phyloP scores from a whole-genome alignment of 2,329 filamentous ascomycete species.

The Aspergillus uvarum region DNA sequence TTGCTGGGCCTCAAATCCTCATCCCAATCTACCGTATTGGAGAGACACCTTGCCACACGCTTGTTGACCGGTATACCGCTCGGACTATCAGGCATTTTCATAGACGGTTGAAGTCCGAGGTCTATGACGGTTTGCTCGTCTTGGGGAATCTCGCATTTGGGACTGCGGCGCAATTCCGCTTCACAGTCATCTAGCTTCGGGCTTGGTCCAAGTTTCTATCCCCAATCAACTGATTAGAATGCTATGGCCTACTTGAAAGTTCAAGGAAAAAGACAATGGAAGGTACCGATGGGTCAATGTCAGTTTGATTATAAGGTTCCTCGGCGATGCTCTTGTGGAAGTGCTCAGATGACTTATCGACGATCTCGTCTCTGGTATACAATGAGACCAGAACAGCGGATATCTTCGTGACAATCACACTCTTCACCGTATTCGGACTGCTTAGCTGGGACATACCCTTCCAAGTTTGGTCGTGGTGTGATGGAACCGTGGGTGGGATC shows the following conservation, averaged over 20 bases:
- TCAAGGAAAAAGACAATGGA: not conserved
- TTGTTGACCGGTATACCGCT: constrained; percentile 18
- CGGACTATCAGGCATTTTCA: constrained; percentile 11
- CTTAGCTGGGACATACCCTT: not conserved
- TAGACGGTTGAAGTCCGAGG: not conserved
- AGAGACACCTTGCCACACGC: not conserved
- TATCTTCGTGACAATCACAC: not conserved
- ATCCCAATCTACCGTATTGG: constrained; percentile 30
- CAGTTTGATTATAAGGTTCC: not conserved
- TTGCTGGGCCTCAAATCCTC: constrained; percentile 32
- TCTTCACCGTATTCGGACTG: not conserved
- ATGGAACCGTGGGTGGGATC: not conserved
- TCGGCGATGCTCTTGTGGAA: not conserved
- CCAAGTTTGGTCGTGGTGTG: not conserved
- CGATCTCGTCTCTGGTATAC: not conserved
- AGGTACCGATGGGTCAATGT: not conserved
- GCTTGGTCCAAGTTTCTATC: not conserved
- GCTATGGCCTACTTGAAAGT: not conserved
- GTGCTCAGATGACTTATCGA: not conserved
- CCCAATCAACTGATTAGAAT: not conserved
- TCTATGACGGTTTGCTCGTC: not conserved
- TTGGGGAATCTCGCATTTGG: not conserved
- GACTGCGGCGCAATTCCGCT: not conserved
- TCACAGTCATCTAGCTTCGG: not conserved
- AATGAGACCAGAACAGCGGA: not conserved